Conservation (phyloP, 1,139 yeast genomes). For the Diutina siamensis region DNA sequence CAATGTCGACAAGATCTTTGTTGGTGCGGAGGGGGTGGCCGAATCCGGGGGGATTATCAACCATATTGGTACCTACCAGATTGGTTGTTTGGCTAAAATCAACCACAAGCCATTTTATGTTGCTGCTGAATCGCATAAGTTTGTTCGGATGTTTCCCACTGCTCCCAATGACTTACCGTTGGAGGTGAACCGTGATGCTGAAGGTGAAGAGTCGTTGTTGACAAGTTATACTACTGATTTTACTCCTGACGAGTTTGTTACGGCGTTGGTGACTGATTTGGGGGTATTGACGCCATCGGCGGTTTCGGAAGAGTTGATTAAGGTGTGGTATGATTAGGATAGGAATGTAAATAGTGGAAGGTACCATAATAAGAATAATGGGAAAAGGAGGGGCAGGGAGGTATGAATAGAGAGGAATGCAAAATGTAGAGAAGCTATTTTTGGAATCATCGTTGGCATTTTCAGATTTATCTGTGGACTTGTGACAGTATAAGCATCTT, state of each 20-base stretch:
- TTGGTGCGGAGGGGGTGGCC: slow-evolving; percentile 98
- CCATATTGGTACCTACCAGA: slow-evolving; percentile 90
- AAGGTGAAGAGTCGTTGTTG: slow-evolving; percentile 20
- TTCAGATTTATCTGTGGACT: too few relatives aligned
- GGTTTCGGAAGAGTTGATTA: slow-evolving; percentile 92
- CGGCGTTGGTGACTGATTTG: slow-evolving; percentile 90
- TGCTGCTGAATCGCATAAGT: slow-evolving; percentile 90
- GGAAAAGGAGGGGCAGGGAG: too few relatives aligned
- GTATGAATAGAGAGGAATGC: too few relatives aligned
- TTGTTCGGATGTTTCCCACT: slow-evolving; percentile 89
- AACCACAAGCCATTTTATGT: slow-evolving; percentile 92
- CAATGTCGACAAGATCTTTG: slow-evolving; percentile 83
- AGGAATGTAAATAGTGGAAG: too few relatives aligned
- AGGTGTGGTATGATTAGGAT: slow-evolving; percentile 84
- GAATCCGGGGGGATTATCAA: slow-evolving; percentile 98
- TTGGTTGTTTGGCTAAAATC: slow-evolving; percentile 84
- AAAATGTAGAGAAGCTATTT: too few relatives aligned
- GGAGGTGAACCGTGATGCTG: slow-evolving; percentile 21
- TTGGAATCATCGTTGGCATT: too few relatives aligned
- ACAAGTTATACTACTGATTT: slow-evolving; percentile 57
- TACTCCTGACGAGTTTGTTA: slow-evolving; percentile 91
- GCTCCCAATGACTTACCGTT: slow-evolving; percentile 86
- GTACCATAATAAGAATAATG: too few relatives aligned
- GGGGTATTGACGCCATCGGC: slow-evolving; percentile 97
- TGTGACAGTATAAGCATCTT: too few relatives aligned